Conservation (phyloP, 2,329 filamentous ascomycete genomes). For the Metarhizium guizhouense region DNA sequence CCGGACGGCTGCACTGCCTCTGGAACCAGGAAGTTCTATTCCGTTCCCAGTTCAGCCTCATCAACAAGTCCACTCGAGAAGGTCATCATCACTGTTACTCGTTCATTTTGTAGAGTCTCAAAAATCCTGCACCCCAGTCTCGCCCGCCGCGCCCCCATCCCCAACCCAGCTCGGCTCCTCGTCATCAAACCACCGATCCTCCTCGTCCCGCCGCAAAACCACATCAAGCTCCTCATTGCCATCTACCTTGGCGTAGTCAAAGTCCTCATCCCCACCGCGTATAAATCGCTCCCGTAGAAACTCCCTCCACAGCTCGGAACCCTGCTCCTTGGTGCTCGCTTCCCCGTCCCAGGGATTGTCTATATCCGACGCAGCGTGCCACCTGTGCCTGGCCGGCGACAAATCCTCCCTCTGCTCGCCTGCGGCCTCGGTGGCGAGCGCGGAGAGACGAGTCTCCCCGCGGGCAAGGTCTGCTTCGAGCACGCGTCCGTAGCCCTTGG, state of each 20-base stretch:
- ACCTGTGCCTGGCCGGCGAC: not conserved
- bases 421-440: conserved; percentile 20
- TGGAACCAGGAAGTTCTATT: not conserved
- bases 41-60: not conserved
- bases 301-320: conserved; percentile 57
- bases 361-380: not conserved
- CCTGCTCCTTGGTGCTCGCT: conserved; percentile 48
- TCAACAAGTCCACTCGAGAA: not conserved
- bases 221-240: conserved; percentile 62
- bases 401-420: not conserved
- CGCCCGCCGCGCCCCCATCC: conserved; percentile 38
- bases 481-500: conserved; percentile 69
- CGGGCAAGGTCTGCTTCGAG: conserved; percentile 70
- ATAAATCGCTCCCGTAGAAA: conserved; percentile 70
- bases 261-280: conserved; percentile 64
- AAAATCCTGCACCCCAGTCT: conserved; percentile 67
- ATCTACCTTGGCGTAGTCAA: conserved; percentile 68
- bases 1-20: not conserved
- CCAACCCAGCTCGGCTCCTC: conserved; percentile 61
- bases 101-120: conserved; percentile 25
- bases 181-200: conserved; percentile 74
- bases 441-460: conserved; percentile 65
- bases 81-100: not conserved
- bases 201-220: conserved; percentile 46
- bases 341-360: conserved; percentile 19